phyloP scores from a whole-genome alignment of 163 green algal genomes.

The Scenedesmus sp. region DNA sequence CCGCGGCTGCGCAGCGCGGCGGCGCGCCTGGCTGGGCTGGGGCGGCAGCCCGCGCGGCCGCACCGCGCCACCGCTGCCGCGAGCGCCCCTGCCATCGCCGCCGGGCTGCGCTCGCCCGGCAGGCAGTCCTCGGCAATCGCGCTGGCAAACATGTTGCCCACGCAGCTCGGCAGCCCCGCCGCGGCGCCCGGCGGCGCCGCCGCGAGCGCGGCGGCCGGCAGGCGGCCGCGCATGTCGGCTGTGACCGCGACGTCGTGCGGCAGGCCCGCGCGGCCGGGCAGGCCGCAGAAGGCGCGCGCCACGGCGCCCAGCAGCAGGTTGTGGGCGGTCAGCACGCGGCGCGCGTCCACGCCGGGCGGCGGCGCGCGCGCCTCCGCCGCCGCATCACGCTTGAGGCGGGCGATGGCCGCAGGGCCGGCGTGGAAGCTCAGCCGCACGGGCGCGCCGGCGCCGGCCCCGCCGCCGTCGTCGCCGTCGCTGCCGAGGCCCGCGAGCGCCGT shows the following conservation, averaged over 20 bases:
- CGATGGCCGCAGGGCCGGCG: neutral
- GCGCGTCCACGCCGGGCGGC: neutral
- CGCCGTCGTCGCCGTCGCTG: constrained; percentile 10
- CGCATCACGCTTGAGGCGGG: constrained; percentile 15
- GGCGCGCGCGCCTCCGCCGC: constrained; percentile 9
- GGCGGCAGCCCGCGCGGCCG: neutral
- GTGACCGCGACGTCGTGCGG: constrained; percentile 31
- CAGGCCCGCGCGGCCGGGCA: constrained; percentile 8
- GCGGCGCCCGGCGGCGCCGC: neutral
- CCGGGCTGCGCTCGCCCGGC: neutral
- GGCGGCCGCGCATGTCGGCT: constrained; percentile 14
- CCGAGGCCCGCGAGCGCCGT: constrained; percentile 6
- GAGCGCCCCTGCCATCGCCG: constrained; percentile 11
- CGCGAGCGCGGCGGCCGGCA: neutral
- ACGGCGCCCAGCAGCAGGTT: constrained; percentile 23
- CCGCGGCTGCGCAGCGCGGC: neutral
- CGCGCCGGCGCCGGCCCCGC: neutral
- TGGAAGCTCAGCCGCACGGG: constrained; percentile 16
- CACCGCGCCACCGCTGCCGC: constrained; percentile 11
- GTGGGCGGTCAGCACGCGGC: neutral
- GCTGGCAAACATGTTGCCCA: constrained; percentile 41
- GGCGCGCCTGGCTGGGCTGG: neutral
- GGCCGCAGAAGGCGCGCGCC: neutral
- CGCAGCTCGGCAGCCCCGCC: neutral
- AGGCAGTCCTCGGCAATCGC: constrained; percentile 18